phyloP scores from a whole-genome alignment of 177 flowering plant genomes.

The Vitis hybrid region DNA sequence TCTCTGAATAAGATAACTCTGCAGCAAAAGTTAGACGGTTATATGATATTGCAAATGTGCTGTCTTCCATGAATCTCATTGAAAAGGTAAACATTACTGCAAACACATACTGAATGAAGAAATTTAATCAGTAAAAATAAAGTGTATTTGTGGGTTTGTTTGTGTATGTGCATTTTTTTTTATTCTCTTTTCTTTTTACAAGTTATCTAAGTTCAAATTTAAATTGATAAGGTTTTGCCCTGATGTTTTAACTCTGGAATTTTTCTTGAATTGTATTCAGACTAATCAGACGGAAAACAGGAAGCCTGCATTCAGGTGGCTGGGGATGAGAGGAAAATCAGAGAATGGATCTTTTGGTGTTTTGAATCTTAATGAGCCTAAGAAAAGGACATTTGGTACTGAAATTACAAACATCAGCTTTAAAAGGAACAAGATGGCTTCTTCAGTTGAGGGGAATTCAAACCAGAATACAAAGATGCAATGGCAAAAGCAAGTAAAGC shows the following conservation, averaged over 20 bases:
- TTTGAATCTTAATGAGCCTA: slow-evolving; percentile 24
- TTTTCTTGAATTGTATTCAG: slow-evolving; percentile 38
- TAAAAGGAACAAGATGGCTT: slow-evolving; percentile 49
- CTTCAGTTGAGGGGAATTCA: slow-evolving; percentile 17
- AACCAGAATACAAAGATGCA: slow-evolving; percentile 18
- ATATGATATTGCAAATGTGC: slow-evolving; percentile 97
- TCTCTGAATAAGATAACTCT: slow-evolving; percentile 23
- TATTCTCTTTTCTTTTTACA: not conserved
- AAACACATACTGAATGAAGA: not conserved
- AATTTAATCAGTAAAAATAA: not conserved
- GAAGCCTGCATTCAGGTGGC: slow-evolving; percentile 93
- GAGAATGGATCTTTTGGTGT: slow-evolving; percentile 14
- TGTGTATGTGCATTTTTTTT: not conserved
- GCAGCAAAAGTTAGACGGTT: slow-evolving; percentile 93
- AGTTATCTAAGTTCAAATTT: not conserved
- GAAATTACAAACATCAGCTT: slow-evolving; percentile 66
- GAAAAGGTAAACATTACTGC: slow-evolving; percentile 63
- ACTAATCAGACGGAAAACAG: slow-evolving; percentile 72
- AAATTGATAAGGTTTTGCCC: too few relatives aligned
- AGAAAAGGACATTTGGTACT: slow-evolving; percentile 77
- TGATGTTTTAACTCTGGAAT: too few relatives aligned
- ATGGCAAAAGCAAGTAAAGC: slow-evolving; percentile 23
- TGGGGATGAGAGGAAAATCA: slow-evolving; percentile 51
- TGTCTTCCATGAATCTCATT: slow-evolving; percentile 87
- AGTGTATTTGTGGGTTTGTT: too few relatives aligned